Conservation (phyloP, 108 stramenopile species). For the Nitzschia sp. region DNA sequence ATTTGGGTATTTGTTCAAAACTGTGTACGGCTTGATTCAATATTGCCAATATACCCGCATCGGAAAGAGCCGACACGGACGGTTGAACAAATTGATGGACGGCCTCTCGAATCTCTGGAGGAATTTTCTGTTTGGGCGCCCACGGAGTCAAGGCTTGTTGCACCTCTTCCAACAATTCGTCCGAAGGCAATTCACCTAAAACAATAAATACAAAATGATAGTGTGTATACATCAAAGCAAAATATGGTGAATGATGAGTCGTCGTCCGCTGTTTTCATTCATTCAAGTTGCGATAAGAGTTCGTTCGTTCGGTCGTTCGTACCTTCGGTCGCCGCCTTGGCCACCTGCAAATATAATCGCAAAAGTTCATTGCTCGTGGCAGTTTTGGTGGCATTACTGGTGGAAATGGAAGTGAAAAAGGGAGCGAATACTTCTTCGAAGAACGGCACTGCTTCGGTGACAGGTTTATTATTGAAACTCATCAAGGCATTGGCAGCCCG, state of each 20-base stretch:
- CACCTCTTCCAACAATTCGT: conserved; percentile 46
- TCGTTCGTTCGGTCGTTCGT: background rate
- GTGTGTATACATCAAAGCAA: too few relatives aligned
- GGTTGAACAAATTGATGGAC: conserved; percentile 48
- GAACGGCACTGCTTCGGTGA: conserved; percentile 79
- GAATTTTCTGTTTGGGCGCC: conserved; percentile 30
- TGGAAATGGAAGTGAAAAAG: conserved; percentile 62
- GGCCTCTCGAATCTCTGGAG: conserved; percentile 52
- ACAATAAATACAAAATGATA: background rate
- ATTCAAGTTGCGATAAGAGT: too few relatives aligned
- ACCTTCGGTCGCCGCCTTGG: conserved; percentile 41
- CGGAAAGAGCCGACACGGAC: conserved; percentile 39
- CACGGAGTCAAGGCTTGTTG: conserved; percentile 10
- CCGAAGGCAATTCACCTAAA: conserved; percentile 63
- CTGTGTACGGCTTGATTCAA: conserved; percentile 70
- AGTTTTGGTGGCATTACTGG: conserved; percentile 39
- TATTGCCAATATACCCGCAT: conserved; percentile 63
- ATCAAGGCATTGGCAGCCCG: conserved; percentile 87
- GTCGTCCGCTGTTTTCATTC: too few relatives aligned
- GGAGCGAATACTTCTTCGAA: conserved; percentile 90
- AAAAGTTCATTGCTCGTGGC: conserved; percentile 40
- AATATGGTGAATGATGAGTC: too few relatives aligned
- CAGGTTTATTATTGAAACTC: conserved; percentile 91
- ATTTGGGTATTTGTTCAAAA: conserved; percentile 87
- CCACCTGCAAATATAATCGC: conserved; percentile 36